Evolutionary conservation across 257 asterid genomes (phyloP).

Genomic region (Nicotiana paniculata): DNA sequence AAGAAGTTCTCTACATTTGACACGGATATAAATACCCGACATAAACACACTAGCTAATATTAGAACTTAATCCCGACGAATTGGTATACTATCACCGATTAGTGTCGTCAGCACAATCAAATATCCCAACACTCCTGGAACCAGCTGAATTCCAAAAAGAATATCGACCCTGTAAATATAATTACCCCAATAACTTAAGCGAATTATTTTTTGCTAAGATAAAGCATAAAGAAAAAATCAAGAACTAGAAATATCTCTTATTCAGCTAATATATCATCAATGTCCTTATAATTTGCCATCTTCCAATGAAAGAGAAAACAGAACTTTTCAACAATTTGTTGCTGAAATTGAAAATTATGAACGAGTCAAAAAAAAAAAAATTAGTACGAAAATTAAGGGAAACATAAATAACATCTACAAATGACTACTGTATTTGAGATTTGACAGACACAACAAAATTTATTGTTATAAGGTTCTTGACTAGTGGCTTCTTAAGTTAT

Average conservation of each 20-base stretch:
- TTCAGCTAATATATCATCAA: slow-evolving; percentile 84
- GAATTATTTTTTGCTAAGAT: neutral
- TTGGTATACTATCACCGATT: neutral
- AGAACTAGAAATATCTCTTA: slow-evolving; percentile 48
- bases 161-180: neutral
- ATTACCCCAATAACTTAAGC: neutral
- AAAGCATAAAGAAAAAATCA: neutral
- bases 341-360: neutral
- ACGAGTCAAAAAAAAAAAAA: neutral
- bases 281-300: slow-evolving; percentile 70
- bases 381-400: too few species aligned
- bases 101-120: slow-evolving; percentile 73
- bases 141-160: slow-evolving; percentile 29
- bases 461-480: too few species aligned
- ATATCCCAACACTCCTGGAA: slow-evolving; percentile 70
- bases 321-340: neutral
- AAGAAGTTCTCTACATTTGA: too few species aligned
- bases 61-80: slow-evolving; percentile 28
- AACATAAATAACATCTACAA: too few species aligned
- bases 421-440: too few species aligned
- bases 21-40: too few species aligned
- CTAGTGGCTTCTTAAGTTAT: too few species aligned
- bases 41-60: neutral
- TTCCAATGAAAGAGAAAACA: neutral
- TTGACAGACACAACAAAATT: too few species aligned